Evolutionary conservation across 1,139 yeast species (phyloP).

Genomic region (Yamadazyma blattariae): DNA sequence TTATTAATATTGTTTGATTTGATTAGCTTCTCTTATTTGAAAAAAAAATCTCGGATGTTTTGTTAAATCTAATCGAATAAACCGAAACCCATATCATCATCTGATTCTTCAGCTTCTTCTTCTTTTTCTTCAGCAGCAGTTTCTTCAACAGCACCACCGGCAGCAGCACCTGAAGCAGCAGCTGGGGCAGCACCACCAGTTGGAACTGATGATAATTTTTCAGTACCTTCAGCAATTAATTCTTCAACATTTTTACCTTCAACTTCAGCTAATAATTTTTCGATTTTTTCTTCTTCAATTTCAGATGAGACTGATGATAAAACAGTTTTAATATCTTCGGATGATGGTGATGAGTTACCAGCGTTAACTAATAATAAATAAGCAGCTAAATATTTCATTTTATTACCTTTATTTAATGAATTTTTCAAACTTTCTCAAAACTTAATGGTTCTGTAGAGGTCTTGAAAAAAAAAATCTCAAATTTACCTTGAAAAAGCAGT

Average conservation of each 20-base stretch:
- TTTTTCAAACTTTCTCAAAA: conserved; percentile 3
- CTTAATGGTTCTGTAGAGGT: no score
- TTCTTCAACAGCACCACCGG: conserved; percentile 69
- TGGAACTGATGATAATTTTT: conserved; percentile 96
- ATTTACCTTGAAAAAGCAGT: conserved; percentile 6
- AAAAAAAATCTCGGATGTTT: no score
- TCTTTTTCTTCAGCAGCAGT: conserved; percentile 60
- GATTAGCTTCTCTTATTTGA: no score
- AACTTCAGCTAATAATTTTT: conserved; percentile 81
- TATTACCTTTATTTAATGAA: conserved; percentile 2
- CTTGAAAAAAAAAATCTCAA: no score
- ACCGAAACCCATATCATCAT: conserved; percentile 54
- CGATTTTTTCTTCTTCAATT: conserved; percentile 87
- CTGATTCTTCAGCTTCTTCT: conserved; percentile 56
- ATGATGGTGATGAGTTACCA: conserved; percentile 80
- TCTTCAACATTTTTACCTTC: conserved; percentile 92
- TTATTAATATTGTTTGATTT: conserved; percentile 9
- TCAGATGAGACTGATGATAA: conserved; percentile 94
- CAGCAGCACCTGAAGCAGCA: conserved; percentile 67
- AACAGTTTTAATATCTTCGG: conserved; percentile 84
- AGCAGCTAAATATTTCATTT: conserved; percentile 67
- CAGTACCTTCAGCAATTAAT: conserved; percentile 93
- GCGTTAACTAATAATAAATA: conserved; percentile 67
- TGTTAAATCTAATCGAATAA: conserved; percentile 46
- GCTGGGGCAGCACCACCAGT: conserved; percentile 94